These are phyloP conservation scores for Amanita jacksonii DNA, from an alignment of 768 basidiomycete species.

Conservation along the genomic window DNA sequence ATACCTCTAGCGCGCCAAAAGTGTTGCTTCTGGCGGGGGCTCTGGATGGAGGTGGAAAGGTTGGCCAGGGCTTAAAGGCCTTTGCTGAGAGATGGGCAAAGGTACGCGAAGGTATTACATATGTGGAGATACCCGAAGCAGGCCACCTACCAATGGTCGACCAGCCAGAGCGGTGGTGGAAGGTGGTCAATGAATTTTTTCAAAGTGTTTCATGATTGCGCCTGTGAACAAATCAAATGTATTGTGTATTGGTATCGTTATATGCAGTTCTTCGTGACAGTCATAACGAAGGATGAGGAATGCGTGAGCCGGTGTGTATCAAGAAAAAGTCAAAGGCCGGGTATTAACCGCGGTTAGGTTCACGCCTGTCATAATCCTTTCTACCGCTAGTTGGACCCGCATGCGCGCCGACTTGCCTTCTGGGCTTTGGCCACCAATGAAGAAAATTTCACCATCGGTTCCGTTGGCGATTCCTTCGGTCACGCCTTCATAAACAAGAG, in stretches of 20 bases:
- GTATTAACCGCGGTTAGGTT: too few relatives aligned
- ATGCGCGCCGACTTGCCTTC: slow-evolving; percentile 55
- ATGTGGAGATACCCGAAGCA: slow-evolving; percentile 25
- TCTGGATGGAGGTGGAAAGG: slow-evolving; percentile 39
- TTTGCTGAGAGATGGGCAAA: slow-evolving; percentile 26
- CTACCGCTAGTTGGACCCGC: slow-evolving; percentile 6
- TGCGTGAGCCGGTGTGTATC: neutral
- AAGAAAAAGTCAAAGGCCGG: neutral
- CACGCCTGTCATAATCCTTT: slow-evolving; percentile 3
- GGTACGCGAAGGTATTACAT: slow-evolving; percentile 15
- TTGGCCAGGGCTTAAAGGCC: slow-evolving; percentile 27
- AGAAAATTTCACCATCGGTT: slow-evolving; percentile 18
- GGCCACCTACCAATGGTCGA: slow-evolving; percentile 50
- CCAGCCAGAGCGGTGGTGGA: slow-evolving; percentile 31
- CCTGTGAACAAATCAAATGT: neutral
- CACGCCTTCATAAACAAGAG: slow-evolving; percentile 52
- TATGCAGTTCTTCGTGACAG: neutral
- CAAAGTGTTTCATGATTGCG: neutral
- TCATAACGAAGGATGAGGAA: neutral
- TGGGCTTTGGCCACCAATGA: slow-evolving; percentile 50
- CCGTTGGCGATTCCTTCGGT: slow-evolving; percentile 37
- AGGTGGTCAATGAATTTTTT: slow-evolving; percentile 21
- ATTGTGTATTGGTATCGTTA: neutral
- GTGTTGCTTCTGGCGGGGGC: slow-evolving; percentile 38
- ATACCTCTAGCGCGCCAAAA: slow-evolving; percentile 15